Conservation (phyloP, 495 filamentous ascomycete genomes). For the Trichocladium uniseriatum region DNA sequence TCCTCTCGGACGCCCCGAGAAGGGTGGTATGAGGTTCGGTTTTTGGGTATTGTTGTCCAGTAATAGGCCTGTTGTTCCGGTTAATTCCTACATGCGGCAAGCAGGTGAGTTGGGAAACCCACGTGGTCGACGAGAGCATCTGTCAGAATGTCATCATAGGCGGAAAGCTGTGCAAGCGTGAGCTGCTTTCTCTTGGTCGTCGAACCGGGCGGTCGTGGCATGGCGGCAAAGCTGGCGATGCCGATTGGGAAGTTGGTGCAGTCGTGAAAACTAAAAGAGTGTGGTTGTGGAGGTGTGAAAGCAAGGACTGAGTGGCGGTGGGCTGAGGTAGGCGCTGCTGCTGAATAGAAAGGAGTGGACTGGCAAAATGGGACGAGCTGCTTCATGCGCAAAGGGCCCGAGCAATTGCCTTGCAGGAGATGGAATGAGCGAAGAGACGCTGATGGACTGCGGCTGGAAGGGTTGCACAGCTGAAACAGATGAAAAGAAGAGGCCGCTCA, state of each 20-base stretch:
- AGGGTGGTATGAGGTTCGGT: slow-evolving; percentile 75
- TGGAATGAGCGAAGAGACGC: background rate
- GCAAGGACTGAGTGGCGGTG: background rate
- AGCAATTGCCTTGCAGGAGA: slow-evolving; percentile 1
- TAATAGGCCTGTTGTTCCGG: slow-evolving; percentile 61
- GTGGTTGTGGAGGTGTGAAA: background rate
- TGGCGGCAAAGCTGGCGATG: background rate
- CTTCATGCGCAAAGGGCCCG: slow-evolving; percentile 18
- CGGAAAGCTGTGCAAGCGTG: slow-evolving; percentile 75
- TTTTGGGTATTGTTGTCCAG: slow-evolving; percentile 94
- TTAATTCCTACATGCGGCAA: background rate
- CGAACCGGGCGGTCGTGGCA: slow-evolving; percentile 13
- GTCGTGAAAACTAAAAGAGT: background rate
- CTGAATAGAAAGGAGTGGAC: slow-evolving; percentile 8
- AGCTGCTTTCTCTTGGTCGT: slow-evolving; percentile 56
- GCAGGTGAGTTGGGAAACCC: slow-evolving; percentile 27
- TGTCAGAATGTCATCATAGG: slow-evolving; percentile 93
- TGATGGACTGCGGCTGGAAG: background rate
- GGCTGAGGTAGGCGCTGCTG: background rate
- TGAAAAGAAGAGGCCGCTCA: background rate
- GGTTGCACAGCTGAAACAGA: slow-evolving; percentile 10
- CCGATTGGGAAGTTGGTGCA: background rate
- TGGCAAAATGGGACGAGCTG: slow-evolving; percentile 8
- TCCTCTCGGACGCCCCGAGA: slow-evolving; percentile 75
- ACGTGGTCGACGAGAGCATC: slow-evolving; percentile 95